phyloP scores from a whole-genome alignment of 345 rosid species.

The Corchorus capsularis region DNA sequence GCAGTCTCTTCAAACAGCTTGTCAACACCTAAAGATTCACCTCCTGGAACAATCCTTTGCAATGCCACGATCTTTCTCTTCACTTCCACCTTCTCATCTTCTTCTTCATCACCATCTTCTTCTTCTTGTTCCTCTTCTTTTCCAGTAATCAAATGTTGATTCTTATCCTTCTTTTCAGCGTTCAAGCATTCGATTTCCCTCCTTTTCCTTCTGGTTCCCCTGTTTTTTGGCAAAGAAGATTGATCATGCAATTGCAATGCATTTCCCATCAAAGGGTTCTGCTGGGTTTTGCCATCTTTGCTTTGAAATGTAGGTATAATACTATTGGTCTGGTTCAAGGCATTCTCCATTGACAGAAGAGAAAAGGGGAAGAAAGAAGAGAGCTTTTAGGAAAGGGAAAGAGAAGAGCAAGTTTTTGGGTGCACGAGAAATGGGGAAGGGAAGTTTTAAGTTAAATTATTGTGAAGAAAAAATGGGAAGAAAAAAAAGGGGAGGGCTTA shows the following conservation, averaged over 20 bases:
- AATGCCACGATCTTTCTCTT: constrained; percentile 60
- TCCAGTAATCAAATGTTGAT: background rate
- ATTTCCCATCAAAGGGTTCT: constrained; percentile 10
- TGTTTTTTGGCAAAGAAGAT: constrained; percentile 21
- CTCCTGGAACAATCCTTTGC: constrained; percentile 81
- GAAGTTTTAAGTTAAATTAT: constrained; percentile 22
- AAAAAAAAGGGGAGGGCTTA: too few species aligned
- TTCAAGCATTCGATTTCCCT: background rate
- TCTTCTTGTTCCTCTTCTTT: constrained; percentile 20
- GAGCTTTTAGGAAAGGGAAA: too few species aligned
- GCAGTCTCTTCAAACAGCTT: constrained; percentile 75
- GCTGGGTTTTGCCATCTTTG: background rate
- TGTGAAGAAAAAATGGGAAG: background rate
- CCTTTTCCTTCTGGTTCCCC: constrained; percentile 25
- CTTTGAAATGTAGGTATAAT: constrained; percentile 20
- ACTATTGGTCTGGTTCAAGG: constrained; percentile 6
- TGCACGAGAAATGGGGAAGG: background rate
- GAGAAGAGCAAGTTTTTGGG: constrained; percentile 15
- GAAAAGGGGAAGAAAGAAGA: too few species aligned
- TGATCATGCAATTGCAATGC: constrained; percentile 13
- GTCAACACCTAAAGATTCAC: constrained; percentile 57
- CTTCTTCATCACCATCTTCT: constrained; percentile 33
- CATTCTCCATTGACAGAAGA: constrained; percentile 35
- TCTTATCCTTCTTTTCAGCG: constrained; percentile 11
- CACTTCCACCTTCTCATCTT: constrained; percentile 38